Percentiles rank a stretch among this genome's conserved stretches.
Conservation (phyloP, 1,284 basidiomycete species). For the Earliella scabrosa region DNA sequence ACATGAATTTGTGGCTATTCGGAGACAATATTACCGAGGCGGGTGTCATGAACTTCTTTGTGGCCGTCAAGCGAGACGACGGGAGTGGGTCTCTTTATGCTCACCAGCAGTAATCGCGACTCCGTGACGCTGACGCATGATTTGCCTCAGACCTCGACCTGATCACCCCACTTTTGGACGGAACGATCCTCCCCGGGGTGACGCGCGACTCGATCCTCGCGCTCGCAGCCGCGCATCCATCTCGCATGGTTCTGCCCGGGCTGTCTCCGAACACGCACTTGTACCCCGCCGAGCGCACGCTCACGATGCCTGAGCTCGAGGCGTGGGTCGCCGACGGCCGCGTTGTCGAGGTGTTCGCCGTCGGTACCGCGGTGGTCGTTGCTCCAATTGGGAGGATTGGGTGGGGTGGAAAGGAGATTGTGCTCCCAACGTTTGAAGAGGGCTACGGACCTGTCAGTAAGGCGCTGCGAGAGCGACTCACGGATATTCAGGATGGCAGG, state of each 20-base stretch:
- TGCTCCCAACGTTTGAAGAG: slow-evolving; percentile 47
- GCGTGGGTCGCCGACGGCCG: slow-evolving; percentile 50
- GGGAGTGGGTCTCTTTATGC: slow-evolving; percentile 48
- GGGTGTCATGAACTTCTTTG: slow-evolving; percentile 71
- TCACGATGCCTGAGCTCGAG: slow-evolving; percentile 68
- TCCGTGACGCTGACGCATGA: neutral
- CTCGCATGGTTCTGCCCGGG: slow-evolving; percentile 40
- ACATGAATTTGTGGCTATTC: slow-evolving; percentile 66
- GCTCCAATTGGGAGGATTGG: slow-evolving; percentile 62
- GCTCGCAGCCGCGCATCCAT: slow-evolving; percentile 56
- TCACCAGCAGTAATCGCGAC: no score
- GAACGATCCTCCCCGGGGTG: slow-evolving; percentile 74
- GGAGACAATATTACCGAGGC: slow-evolving; percentile 47
- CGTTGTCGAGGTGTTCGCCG: slow-evolving; percentile 72
- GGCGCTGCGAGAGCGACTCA: slow-evolving; percentile 58
- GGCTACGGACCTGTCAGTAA: slow-evolving; percentile 60
- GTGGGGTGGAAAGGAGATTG: slow-evolving; percentile 53
- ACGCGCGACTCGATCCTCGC: slow-evolving; percentile 76
- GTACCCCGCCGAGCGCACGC: slow-evolving; percentile 57
- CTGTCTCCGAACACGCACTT: slow-evolving; percentile 46
- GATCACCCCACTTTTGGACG: slow-evolving; percentile 78
- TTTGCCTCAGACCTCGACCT: slow-evolving; percentile 56
- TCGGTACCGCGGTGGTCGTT: slow-evolving; percentile 74
- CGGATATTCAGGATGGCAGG: slow-evolving; percentile 69
- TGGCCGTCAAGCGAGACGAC: slow-evolving; percentile 51